phyloP scores from a whole-genome alignment of 352 stramenopile genomes.

The Blastocystis sp. region DNA sequence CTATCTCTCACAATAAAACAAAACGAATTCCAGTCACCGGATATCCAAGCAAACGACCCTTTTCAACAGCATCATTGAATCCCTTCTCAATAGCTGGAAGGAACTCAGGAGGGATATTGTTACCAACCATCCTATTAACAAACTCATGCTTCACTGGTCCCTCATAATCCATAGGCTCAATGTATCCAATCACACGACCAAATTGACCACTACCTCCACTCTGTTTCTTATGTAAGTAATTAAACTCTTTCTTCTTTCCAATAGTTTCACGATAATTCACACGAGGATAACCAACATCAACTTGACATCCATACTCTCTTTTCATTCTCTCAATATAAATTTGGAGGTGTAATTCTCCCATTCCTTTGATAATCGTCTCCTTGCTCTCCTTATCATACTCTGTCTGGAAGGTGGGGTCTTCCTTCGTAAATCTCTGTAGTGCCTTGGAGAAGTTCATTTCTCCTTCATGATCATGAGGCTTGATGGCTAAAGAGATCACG shows the following conservation, averaged over 20 bases:
- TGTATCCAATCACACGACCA: slow-evolving; percentile 89
- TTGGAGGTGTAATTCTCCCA: slow-evolving; percentile 95
- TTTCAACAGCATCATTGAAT: slow-evolving; percentile 87
- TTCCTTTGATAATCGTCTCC: slow-evolving; percentile 96
- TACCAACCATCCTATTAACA: slow-evolving; percentile 93
- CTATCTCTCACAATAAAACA: slow-evolving; percentile 76
- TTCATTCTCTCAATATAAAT: slow-evolving; percentile 98
- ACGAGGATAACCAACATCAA: slow-evolving; percentile 87
- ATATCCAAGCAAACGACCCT: slow-evolving; percentile 90
- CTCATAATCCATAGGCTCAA: slow-evolving; percentile 84
- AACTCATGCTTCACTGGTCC: slow-evolving; percentile 82
- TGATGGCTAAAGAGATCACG: slow-evolving; percentile 95
- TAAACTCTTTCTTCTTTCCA: slow-evolving; percentile 85
- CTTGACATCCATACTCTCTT: slow-evolving; percentile 86
- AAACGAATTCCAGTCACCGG: slow-evolving; percentile 84
- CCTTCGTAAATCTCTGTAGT: slow-evolving; percentile 90
- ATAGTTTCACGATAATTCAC: slow-evolving; percentile 99
- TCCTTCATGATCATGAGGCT: slow-evolving; percentile 88
- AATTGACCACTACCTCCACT: slow-evolving; percentile 92
- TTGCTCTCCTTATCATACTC: slow-evolving; percentile 92
- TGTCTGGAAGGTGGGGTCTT: slow-evolving; percentile 95
- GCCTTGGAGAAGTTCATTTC: slow-evolving; percentile 92
- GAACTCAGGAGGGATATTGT: slow-evolving; percentile 96
- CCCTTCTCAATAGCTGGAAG: slow-evolving; percentile 95
- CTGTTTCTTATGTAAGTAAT: slow-evolving; percentile 99